Evolutionary conservation across 2,329 filamentous ascomycete species (phyloP).

Genomic region (Pyricularia sp.): DNA sequence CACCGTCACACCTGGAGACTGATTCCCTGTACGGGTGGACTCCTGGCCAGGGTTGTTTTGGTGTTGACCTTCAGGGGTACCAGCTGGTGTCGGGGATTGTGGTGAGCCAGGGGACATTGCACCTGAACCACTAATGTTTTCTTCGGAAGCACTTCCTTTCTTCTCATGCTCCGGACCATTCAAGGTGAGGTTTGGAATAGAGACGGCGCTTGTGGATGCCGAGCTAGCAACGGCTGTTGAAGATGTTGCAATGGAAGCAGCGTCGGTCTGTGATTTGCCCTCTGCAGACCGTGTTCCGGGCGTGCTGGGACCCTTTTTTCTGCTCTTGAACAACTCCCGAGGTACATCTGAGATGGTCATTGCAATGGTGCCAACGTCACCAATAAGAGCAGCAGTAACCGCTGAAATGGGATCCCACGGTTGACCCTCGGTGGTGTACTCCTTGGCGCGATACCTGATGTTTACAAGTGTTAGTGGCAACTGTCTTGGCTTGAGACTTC

Average conservation of each 20-base stretch:
- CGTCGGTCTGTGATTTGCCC: not conserved
- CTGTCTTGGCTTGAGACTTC: not conserved
- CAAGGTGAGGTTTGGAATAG: not conserved
- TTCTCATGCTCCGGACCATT: not conserved
- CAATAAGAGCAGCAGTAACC: slow-evolving; percentile 63
- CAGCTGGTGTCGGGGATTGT: not conserved
- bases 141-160: not conserved
- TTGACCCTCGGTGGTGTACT: slow-evolving; percentile 68
- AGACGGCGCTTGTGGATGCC: slow-evolving; percentile 8
- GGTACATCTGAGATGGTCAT: slow-evolving; percentile 71
- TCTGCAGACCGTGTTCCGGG: not conserved
- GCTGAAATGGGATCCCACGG: slow-evolving; percentile 71
- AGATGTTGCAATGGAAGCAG: slow-evolving; percentile 10
- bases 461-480: slow-evolving; percentile 6
- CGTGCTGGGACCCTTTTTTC: slow-evolving; percentile 7
- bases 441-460: slow-evolving; percentile 34
- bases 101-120: not conserved
- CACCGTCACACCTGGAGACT: slow-evolving; percentile 18
- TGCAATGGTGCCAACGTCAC: slow-evolving; percentile 67
- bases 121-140: not conserved
- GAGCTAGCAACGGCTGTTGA: not conserved
- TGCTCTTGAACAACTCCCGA: slow-evolving; percentile 37
- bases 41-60: slow-evolving; percentile 30
- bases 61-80: not conserved
- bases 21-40: slow-evolving; percentile 32